These are phyloP conservation scores for Fraxinus americana DNA, from an alignment of 257 asterid species.

Conservation along the genomic window DNA sequence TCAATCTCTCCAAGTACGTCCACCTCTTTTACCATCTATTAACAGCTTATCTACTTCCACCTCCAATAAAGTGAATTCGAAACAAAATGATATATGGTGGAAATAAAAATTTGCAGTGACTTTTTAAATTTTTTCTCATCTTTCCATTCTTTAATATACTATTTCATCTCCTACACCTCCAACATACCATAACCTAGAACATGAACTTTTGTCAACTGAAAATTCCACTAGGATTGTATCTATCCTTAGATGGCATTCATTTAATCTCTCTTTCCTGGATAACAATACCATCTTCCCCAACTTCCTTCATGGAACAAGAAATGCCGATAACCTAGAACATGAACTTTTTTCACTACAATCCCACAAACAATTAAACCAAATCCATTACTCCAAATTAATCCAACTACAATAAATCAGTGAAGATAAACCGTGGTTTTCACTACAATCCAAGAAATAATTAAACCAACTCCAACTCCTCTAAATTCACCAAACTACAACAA, in stretches of 20 bases:
- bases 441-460: too few species aligned
- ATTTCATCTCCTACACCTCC: neutral
- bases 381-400: neutral
- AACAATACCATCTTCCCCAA: neutral
- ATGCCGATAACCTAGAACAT: neutral
- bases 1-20: neutral
- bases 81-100: neutral
- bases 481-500: too few species aligned
- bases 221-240: neutral
- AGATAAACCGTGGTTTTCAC: neutral
- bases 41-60: neutral
- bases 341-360: constrained; percentile 45
- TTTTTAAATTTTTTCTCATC: neutral
- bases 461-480: too few species aligned
- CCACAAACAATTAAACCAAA: neutral
- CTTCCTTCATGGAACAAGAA: neutral
- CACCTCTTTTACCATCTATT: neutral
- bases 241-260: neutral
- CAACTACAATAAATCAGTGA: neutral
- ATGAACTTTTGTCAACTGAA: neutral
- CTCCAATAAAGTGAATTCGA: neutral
- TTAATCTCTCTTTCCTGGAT: neutral
- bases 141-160: neutral
- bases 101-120: neutral
- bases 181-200: neutral